Conservation (phyloP, 164 flowering plant species). For the Chimonanthus praecox region DNA sequence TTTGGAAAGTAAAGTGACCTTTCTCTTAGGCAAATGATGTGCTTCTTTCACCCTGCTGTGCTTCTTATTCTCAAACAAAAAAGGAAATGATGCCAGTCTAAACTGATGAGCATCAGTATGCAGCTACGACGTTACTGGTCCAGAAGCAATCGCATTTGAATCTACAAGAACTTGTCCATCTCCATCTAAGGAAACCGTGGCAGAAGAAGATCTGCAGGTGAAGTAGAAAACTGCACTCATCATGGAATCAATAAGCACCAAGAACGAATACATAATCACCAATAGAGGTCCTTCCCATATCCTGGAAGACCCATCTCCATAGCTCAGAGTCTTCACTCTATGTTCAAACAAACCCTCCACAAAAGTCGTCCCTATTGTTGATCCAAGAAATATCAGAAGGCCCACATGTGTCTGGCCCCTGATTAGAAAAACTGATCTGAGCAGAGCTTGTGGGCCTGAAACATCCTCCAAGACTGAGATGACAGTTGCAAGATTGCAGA, state of each 20-base stretch:
- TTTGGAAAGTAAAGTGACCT: neutral
- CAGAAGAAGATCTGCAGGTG: slow-evolving; percentile 67
- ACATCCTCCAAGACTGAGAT: slow-evolving; percentile 85
- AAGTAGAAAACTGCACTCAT: slow-evolving; percentile 94
- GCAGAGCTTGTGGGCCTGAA: slow-evolving; percentile 77
- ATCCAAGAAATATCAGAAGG: slow-evolving; percentile 77
- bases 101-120: neutral
- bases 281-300: slow-evolving; percentile 98
- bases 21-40: neutral
- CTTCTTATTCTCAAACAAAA: slow-evolving; percentile 5
- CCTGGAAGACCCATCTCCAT: slow-evolving; percentile 98
- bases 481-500: slow-evolving; percentile 73
- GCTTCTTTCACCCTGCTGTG: neutral
- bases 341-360: slow-evolving; percentile 95
- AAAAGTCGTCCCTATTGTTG: slow-evolving; percentile 87
- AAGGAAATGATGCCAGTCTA: neutral
- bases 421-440: slow-evolving; percentile 55
- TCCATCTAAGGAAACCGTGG: slow-evolving; percentile 30
- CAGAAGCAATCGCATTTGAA: slow-evolving; percentile 20
- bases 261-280: slow-evolving; percentile 88
- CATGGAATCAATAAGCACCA: slow-evolving; percentile 91
- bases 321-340: slow-evolving; percentile 90
- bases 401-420: slow-evolving; percentile 97
- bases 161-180: slow-evolving; percentile 40
- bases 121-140: neutral